These are phyloP conservation scores for Phytophthora pistaciae DNA, from an alignment of 352 stramenopile species.

Conservation along the genomic window DNA sequence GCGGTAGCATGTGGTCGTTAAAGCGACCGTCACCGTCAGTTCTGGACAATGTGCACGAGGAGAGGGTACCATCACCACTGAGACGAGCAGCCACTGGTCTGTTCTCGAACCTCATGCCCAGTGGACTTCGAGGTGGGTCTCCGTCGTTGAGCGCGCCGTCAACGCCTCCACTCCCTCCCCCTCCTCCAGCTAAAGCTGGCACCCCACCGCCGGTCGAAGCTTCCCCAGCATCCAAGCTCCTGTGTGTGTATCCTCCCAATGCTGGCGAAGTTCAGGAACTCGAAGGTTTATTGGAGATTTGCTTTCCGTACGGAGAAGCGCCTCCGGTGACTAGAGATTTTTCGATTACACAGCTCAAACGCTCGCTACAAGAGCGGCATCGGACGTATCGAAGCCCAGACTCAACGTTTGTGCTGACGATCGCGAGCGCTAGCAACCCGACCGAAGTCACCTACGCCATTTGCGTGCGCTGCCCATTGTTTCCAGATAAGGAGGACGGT, in stretches of 20 bases:
- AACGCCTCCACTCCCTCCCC: constrained; percentile 28
- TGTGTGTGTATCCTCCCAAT: constrained; percentile 58
- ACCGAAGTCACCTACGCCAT: constrained; percentile 77
- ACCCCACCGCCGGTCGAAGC: constrained; percentile 3
- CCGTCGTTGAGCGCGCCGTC: constrained; percentile 27
- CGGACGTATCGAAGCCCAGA: constrained; percentile 70
- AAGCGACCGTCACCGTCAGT: constrained; percentile 36
- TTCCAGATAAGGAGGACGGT: constrained; percentile 54
- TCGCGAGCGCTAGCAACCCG: constrained; percentile 56
- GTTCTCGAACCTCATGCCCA: constrained; percentile 46
- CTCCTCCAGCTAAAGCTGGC: constrained; percentile 12
- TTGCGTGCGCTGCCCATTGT: constrained; percentile 70
- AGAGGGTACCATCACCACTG: constrained; percentile 28
- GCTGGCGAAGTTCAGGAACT: constrained; percentile 58
- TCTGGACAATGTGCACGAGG: constrained; percentile 43
- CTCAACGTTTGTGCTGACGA: constrained; percentile 80
- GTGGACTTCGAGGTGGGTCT: constrained; percentile 29
- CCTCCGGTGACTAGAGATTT: constrained; percentile 57
- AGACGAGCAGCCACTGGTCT: constrained; percentile 39
- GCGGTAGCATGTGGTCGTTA: constrained; percentile 31
- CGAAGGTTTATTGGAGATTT: constrained; percentile 77
- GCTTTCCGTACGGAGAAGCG: constrained; percentile 75
- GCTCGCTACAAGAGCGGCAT: constrained; percentile 73
- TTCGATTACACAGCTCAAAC: constrained; percentile 58
- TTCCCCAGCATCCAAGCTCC: constrained; percentile 51